A percentile compares a stretch with the other conserved stretches of the same genome.
Conservation (phyloP, 2,329 filamentous ascomycete species). For the Arthrobotrys pseudoclavata region DNA sequence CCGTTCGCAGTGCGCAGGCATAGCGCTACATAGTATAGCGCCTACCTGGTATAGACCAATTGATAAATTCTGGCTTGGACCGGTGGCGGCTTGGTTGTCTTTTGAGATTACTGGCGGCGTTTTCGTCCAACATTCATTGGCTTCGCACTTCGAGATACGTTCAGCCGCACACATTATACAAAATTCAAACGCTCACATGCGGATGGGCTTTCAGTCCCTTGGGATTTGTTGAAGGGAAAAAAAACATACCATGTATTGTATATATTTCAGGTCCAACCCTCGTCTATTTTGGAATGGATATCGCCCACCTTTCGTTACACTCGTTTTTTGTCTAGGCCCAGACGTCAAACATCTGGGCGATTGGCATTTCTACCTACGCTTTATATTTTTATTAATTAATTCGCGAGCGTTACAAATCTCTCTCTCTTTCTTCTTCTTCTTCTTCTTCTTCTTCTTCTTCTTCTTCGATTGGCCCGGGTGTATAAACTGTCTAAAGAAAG, state of each 20-base stretch:
- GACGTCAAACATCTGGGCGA: background rate
- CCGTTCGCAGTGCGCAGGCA: too few relatives aligned
- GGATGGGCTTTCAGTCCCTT: background rate
- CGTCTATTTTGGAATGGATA: background rate
- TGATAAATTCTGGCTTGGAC: background rate
- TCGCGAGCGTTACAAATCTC: background rate
- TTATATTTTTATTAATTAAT: background rate
- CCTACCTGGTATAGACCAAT: too few relatives aligned
- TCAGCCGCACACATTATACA: constrained; percentile 15
- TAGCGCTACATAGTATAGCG: too few relatives aligned
- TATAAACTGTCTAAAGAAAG: background rate
- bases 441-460: too few relatives aligned
- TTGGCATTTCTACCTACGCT: background rate
- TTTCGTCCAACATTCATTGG: constrained; percentile 29
- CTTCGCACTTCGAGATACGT: constrained; percentile 9
- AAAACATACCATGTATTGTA: constrained; percentile 20
- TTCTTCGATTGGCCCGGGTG: too few relatives aligned
- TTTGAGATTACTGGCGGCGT: constrained; percentile 21
- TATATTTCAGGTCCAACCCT: constrained; percentile 17
- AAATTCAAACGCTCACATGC: background rate
- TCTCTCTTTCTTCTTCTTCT: too few relatives aligned
- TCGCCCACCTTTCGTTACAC: background rate
- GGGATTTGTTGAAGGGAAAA: constrained; percentile 13
- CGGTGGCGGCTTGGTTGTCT: background rate
- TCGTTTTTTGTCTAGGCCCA: background rate